Percentiles rank a stretch among this genome's conserved stretches.
Conservation (phyloP, 176 grass and related monocot species). For the Ananas comosus region DNA sequence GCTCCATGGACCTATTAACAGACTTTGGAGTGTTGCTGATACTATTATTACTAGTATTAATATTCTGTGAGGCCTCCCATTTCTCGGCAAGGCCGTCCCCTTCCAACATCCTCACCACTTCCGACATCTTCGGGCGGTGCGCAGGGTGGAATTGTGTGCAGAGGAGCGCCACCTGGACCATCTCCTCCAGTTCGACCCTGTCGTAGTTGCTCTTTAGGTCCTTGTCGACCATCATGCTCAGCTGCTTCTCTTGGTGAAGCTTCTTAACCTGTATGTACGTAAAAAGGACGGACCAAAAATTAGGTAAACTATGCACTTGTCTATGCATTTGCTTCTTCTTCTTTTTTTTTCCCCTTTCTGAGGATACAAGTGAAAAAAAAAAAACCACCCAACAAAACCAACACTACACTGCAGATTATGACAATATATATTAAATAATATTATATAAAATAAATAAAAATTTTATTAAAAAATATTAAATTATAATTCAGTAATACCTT, state of each 20-base stretch:
- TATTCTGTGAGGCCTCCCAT: slow-evolving; percentile 56
- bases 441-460: no score
- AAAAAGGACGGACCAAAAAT: no score
- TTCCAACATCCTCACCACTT: slow-evolving; percentile 71
- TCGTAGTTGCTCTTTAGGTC: slow-evolving; percentile 38
- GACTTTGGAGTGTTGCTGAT: not conserved
- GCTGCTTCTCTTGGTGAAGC: slow-evolving; percentile 42
- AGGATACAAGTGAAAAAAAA: no score
- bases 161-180: slow-evolving; percentile 71
- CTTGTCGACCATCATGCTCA: slow-evolving; percentile 43
- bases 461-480: no score
- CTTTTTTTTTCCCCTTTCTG: no score
- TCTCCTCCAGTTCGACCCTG: slow-evolving; percentile 39
- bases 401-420: no score
- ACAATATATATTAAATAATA: no score
- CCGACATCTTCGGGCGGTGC: slow-evolving; percentile 59
- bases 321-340: no score
- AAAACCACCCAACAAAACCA: no score
- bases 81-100: slow-evolving; percentile 43
- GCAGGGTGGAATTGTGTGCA: slow-evolving; percentile 52
- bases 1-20: slow-evolving; percentile 3
- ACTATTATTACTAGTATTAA: not conserved
- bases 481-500: no score
- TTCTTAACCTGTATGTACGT: slow-evolving; percentile 46
- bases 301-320: no score